Conservation (phyloP, 768 basidiomycete genomes). For the Amanita molliuscula region DNA sequence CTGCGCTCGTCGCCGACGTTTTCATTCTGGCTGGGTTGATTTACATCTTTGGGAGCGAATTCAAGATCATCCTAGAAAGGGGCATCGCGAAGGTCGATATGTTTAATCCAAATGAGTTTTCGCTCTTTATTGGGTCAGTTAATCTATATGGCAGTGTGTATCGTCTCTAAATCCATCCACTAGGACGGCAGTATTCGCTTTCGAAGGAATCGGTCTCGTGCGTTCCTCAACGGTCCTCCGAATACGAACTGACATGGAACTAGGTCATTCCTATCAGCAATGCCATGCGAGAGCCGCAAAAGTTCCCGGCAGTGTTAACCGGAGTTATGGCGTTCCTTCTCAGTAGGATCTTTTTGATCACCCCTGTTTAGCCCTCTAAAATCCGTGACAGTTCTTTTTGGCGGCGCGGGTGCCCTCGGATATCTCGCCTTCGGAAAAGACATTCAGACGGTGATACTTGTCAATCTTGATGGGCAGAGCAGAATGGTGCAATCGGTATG, state of each 20-base stretch:
- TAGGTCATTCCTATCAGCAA: slow-evolving; percentile 94
- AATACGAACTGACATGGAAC: neutral
- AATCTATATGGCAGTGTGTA: neutral
- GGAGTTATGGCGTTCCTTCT: slow-evolving; percentile 87
- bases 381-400: slow-evolving; percentile 56
- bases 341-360: slow-evolving; percentile 27
- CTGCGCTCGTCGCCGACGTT: slow-evolving; percentile 86
- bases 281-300: slow-evolving; percentile 90
- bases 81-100: slow-evolving; percentile 75
- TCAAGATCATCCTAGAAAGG: slow-evolving; percentile 47
- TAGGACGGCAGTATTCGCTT: slow-evolving; percentile 96
- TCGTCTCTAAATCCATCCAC: slow-evolving; percentile 1
- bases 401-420: slow-evolving; percentile 77
- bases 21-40: slow-evolving; percentile 87
- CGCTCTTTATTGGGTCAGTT: slow-evolving; percentile 81
- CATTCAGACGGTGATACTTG: slow-evolving; percentile 88
- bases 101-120: slow-evolving; percentile 87
- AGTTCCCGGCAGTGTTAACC: slow-evolving; percentile 81
- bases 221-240: slow-evolving; percentile 15
- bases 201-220: slow-evolving; percentile 93
- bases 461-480: slow-evolving; percentile 79
- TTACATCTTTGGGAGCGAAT: slow-evolving; percentile 85
- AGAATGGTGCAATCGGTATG: slow-evolving; percentile 82
- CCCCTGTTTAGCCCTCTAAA: slow-evolving; percentile 2
- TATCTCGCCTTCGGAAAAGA: slow-evolving; percentile 84